Base-by-base conservation (phyloP, 768 basidiomycete species). In the Phaffia australis region DNA sequence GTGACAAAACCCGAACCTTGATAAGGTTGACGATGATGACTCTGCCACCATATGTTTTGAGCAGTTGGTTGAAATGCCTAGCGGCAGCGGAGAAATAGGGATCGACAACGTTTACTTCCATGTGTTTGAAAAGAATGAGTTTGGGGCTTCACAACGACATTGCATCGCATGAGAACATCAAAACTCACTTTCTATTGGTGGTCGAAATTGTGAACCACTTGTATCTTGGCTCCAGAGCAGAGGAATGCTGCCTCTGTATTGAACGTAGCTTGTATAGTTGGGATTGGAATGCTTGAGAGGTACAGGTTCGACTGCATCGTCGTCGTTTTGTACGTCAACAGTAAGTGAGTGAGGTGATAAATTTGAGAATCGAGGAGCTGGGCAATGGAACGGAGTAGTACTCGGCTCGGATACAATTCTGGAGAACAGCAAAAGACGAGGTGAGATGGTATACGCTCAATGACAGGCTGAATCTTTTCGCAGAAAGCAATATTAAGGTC, bases 161-260 rank as follows among this genome's bases (percentile, higher is more conserved):
- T 1, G 7, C 18, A 16, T 19, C 21, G 15, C 30, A 25, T 27
- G 55, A 60, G 25, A 27, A 25, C 23, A 54, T 15, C 15, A 6
- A 27, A 21, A 77, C 87, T 70, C 68, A 97, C 93, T 91, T 78
- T 97, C 90, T 52, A 99, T 95, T 1, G 93, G 94, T 1, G 95
- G 95, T 70, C 87, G 85, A 0, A 91, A 88, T n/a, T 80, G 86
- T 84, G 94, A 90, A 62, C 84, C 85, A 55, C 83, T 89, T 1
- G 84, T 85, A 69, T 98, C 95, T 75, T 99, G 94, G 16, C 88
- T 88, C 95, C 95, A 99, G 74, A 87, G 92, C 3, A 98, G 81
- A 0, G 95, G 95, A 47, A 99, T 97, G 69, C 89, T 52, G 56
- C 19, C 54, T 76, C 6, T 71, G 84, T 88, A 65, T 78, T 98